Evolutionary conservation across 129 eudicot genomes (phyloP), one percentile per base, ranked within the genome.

Genomic region (Ambrosia artemisiifolia): DNA sequence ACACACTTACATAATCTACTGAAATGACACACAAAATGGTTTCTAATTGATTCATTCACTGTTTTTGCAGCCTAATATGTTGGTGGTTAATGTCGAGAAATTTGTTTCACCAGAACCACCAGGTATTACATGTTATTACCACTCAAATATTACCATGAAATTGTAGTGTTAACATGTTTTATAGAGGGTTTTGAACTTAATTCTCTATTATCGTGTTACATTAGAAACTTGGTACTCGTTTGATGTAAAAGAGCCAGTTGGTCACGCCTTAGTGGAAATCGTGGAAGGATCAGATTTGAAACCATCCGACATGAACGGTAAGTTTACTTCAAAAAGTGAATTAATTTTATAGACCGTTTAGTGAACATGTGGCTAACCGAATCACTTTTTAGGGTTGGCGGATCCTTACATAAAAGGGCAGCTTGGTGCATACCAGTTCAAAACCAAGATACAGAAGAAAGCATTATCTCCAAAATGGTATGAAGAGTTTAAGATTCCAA

Each of bases 371-470:
- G 49, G 63, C 48, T 75, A 78, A 82, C 34, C 0, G 12, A 47
- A 28, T 2, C 62, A 1, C 14, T 73, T 69, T 83, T 70, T 91
- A 94, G 98, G 98, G 76, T 86, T 90, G 85, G 87, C 98, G 11
- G 98, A 94, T 77, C 98, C 98, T 18, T 94, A 90, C 79, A 84
- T 94, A 61, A 94, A 90, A 78, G 97, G 95, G 33, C 83, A 83
- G 46, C 82, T 94, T 38, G 98, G 98, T 61, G 80, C 81, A 8
- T 85, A 82, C 49, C 83, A 85, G 76, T 94, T 94, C 70, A 82
- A 79, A 71, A 94, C 97, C 57, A 86, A 82, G 66, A 84, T 78
- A 19, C 87, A 86, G 66, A 94, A 65, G 87, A 94, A 90, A 71
- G 87, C 97, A 3, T 73, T 94, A 66, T 63, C 93, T 74, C 98